Evolutionary conservation across 2,329 filamentous ascomycete genomes (phyloP).

Genomic region (Aspergillus niger): DNA sequence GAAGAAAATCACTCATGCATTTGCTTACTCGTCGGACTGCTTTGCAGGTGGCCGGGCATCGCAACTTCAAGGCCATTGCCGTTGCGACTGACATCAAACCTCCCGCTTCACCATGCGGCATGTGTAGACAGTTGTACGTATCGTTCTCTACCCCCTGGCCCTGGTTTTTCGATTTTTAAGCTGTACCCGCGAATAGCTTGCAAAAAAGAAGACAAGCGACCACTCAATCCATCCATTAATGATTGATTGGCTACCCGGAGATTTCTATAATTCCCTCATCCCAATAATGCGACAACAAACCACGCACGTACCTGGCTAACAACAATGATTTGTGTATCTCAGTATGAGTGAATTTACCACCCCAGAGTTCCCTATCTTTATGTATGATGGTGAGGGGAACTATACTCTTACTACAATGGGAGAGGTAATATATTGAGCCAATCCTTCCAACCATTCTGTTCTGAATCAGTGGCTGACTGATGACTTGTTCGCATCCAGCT

Average conservation of each 20-base stretch:
- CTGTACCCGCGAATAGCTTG: too few relatives aligned
- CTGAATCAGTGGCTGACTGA: neutral
- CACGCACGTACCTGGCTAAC: conserved; percentile 3
- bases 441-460: neutral
- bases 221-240: neutral
- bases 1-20: conserved; percentile 2
- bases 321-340: neutral
- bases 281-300: too few relatives aligned
- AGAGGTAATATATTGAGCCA: conserved; percentile 33
- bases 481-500: conserved; percentile 48
- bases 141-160: neutral
- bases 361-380: conserved; percentile 74
- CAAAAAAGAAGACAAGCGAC: neutral
- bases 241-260: neutral
- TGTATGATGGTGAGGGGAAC: conserved; percentile 83
- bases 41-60: conserved; percentile 47
- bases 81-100: conserved; percentile 77
- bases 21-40: conserved; percentile 6
- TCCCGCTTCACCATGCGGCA: conserved; percentile 77
- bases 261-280: too few relatives aligned
- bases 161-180: too few relatives aligned
- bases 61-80: conserved; percentile 73
- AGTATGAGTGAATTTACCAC: conserved; percentile 74
- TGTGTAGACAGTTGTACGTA: conserved; percentile 85
- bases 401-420: conserved; percentile 47